phyloP scores from a whole-genome alignment of 805 yeast genomes.

The Teunomyces tritomae region DNA sequence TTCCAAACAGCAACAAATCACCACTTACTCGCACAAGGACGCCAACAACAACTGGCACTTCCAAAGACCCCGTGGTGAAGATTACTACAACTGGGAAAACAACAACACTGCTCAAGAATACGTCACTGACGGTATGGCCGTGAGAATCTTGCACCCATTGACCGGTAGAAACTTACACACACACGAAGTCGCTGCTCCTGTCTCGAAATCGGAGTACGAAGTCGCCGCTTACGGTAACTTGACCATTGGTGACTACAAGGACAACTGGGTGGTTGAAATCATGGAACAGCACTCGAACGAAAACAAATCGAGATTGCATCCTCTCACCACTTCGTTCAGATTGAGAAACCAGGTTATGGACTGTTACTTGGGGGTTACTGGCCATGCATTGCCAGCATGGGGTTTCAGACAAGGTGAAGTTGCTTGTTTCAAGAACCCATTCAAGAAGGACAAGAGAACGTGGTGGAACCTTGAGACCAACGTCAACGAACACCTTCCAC shows the following conservation, averaged over 20 bases:
- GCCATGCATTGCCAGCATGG: constrained; percentile 85
- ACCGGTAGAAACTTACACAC: constrained; percentile 72
- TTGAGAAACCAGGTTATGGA: constrained; percentile 64
- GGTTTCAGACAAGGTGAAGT: constrained; percentile 98
- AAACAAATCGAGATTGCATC: constrained; percentile 59
- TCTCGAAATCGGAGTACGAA: constrained; percentile 52
- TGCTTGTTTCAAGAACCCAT: constrained; percentile 68
- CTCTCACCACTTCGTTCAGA: constrained; percentile 81
- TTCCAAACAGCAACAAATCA: constrained; percentile 47
- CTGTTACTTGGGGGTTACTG: constrained; percentile 86
- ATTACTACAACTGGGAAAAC: constrained; percentile 29
- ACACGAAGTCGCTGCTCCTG: constrained; percentile 64
- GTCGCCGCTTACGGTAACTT: constrained; percentile 73
- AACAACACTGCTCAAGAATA: constrained; percentile 31
- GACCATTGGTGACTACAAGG: constrained; percentile 65
- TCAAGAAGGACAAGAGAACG: constrained; percentile 73
- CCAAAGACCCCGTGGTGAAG: constrained; percentile 46
- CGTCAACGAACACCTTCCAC: constrained; percentile 54
- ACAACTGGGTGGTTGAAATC: constrained; percentile 75
- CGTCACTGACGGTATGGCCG: constrained; percentile 56
- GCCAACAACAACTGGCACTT: constrained; percentile 44
- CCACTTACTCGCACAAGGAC: constrained; percentile 47
- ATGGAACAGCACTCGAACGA: constrained; percentile 57
- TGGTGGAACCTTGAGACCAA: constrained; percentile 88
- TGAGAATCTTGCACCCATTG: constrained; percentile 60